Conservation (phyloP, 2,329 filamentous ascomycete species). For the Aspergillus pseudonomiae region DNA sequence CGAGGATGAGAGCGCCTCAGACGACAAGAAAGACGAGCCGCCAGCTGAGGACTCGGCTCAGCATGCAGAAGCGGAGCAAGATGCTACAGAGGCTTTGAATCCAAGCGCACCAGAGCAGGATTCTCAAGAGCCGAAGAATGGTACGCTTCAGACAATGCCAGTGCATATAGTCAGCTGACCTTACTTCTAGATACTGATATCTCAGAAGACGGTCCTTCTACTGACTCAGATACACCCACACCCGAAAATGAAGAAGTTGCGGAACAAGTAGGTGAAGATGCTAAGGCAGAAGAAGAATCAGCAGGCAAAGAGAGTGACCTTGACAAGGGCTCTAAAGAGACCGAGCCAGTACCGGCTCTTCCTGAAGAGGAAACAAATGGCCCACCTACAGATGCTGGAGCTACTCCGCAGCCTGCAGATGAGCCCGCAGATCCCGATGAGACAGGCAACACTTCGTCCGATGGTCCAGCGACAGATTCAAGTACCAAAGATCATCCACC, state of each 20-base stretch:
- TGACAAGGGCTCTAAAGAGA: constrained; percentile 12
- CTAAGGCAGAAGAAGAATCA: constrained; percentile 29
- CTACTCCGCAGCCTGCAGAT: constrained; percentile 1
- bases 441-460: not conserved
- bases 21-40: constrained; percentile 9
- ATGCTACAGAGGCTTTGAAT: constrained; percentile 7
- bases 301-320: constrained; percentile 15
- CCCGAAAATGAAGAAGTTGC: constrained; percentile 40
- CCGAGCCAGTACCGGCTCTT: not conserved
- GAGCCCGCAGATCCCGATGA: constrained; percentile 13
- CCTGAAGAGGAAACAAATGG: not conserved
- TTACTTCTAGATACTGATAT: constrained; percentile 36
- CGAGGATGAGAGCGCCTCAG: constrained; percentile 3
- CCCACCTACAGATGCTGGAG: not conserved
- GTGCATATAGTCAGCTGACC: constrained; percentile 14
- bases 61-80: constrained; percentile 13
- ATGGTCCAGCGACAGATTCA: constrained; percentile 1
- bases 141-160: constrained; percentile 21
- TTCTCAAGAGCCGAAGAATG: constrained; percentile 25
- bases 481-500: constrained; percentile 11
- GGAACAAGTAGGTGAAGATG: constrained; percentile 36
- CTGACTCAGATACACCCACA: constrained; percentile 34
- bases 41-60: constrained; percentile 4
- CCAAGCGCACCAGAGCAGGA: constrained; percentile 11
- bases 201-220: constrained; percentile 35